Conservation (phyloP, 1,284 basidiomycete genomes). For the Chalciporus piperatoides region DNA sequence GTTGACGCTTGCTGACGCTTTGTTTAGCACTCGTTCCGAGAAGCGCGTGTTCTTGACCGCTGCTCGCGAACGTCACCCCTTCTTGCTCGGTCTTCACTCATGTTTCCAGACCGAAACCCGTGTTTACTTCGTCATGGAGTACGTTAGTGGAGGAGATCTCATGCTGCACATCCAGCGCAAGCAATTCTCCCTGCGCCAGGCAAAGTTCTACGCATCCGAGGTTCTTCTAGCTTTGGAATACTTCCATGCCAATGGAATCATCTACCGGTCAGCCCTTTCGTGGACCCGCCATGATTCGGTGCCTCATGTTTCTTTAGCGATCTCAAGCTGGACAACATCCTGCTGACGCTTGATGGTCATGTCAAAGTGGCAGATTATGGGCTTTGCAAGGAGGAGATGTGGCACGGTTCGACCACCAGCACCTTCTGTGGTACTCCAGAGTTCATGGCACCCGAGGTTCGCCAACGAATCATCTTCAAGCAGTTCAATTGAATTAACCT, state of each 20-base stretch:
- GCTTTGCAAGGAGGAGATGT: slow-evolving; percentile 99
- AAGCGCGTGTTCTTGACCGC: slow-evolving; percentile 98
- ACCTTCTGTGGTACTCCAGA: slow-evolving; percentile 99
- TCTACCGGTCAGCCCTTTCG: slow-evolving; percentile 71
- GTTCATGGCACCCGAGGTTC: slow-evolving; percentile 98
- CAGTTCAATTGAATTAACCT: slow-evolving; percentile 1
- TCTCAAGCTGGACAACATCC: slow-evolving; percentile 97
- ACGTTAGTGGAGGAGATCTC: slow-evolving; percentile 94
- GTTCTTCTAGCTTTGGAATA: slow-evolving; percentile 96
- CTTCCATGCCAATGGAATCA: slow-evolving; percentile 97
- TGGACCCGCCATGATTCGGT: neutral
- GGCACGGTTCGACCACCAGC: slow-evolving; percentile 93
- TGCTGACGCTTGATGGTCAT: slow-evolving; percentile 95
- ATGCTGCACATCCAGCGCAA: slow-evolving; percentile 93
- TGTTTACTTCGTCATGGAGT: slow-evolving; percentile 93
- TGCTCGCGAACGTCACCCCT: slow-evolving; percentile 95
- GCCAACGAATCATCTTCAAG: slow-evolving; percentile 17
- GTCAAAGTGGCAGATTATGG: slow-evolving; percentile 99
- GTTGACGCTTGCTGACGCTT: slow-evolving; percentile 9
- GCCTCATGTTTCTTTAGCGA: slow-evolving; percentile 53
- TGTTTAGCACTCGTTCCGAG: slow-evolving; percentile 89
- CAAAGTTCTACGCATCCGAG: slow-evolving; percentile 99
- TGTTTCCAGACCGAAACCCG: slow-evolving; percentile 99
- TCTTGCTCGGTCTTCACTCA: slow-evolving; percentile 94
- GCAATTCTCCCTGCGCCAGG: slow-evolving; percentile 92